Conservation (phyloP, 129 eudicot genomes). For the Chrysanthemum lavandulifolium region DNA sequence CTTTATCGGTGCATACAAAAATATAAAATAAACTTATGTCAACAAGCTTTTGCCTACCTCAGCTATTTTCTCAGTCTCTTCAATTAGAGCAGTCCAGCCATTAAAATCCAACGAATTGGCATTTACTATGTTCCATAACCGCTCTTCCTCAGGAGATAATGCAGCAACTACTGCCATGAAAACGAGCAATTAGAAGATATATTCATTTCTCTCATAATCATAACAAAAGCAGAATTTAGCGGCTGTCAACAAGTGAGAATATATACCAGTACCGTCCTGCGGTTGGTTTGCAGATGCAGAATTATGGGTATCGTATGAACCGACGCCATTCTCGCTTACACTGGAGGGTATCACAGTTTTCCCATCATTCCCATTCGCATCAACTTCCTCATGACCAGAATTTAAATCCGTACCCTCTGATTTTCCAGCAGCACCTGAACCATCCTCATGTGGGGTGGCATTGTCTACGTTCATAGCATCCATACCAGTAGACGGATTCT, state of each 20-base stretch:
- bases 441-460: conserved; percentile 21
- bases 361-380: conserved; percentile 49
- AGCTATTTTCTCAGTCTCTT: conserved; percentile 80
- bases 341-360: conserved; percentile 30
- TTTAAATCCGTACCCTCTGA: background rate
- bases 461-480: conserved; percentile 23
- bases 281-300: conserved; percentile 48
- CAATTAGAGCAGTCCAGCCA: conserved; percentile 93
- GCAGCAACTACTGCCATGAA: conserved; percentile 50
- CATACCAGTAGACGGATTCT: conserved; percentile 35
- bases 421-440: conserved; percentile 30
- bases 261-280: conserved; percentile 63
- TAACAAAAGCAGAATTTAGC: background rate
- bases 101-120: conserved; percentile 83
- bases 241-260: background rate
- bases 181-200: background rate
- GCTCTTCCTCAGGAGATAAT: conserved; percentile 89
- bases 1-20: background rate
- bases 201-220: background rate
- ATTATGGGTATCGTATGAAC: conserved; percentile 49
- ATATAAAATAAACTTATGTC: background rate
- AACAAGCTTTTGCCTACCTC: conserved; percentile 56
- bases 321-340: conserved; percentile 59
- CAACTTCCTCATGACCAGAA: conserved; percentile 36
- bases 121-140: conserved; percentile 92